These are phyloP conservation scores for Penicillium arizonense DNA, from an alignment of 495 filamentous ascomycete species.

Conservation along the genomic window DNA sequence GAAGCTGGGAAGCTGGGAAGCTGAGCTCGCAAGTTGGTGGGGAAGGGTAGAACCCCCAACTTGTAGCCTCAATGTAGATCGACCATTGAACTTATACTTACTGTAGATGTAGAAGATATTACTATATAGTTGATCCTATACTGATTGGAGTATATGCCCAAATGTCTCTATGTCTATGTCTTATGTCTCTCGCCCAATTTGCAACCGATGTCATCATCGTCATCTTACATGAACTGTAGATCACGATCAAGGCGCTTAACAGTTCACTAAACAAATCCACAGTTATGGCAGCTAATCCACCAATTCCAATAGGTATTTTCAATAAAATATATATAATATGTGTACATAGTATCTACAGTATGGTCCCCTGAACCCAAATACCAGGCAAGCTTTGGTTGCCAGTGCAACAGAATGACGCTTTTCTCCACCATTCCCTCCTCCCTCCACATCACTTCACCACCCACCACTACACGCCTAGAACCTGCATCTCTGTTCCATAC, in stretches of 20 bases:
- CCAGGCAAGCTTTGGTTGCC: conserved; percentile 18
- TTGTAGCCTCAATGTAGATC: conserved; percentile 1
- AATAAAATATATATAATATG: background rate
- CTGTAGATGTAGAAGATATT: background rate
- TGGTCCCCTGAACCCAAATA: conserved; percentile 5
- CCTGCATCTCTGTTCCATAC: background rate
- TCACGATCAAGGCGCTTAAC: background rate
- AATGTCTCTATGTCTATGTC: background rate
- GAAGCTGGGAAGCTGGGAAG: conserved; percentile 3
- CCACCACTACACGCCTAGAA: background rate
- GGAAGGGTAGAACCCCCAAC: conserved; percentile 7
- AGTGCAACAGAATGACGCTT: conserved; percentile 20
- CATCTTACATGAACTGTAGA: conserved; percentile 6
- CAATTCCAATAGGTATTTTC: too few species aligned
- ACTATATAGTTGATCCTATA: background rate
- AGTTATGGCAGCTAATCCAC: too few species aligned
- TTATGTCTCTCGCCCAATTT: background rate
- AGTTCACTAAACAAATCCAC: too few species aligned
- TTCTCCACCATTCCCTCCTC: background rate
- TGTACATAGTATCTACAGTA: background rate
- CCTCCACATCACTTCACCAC: background rate
- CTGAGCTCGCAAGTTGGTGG: conserved; percentile 2
- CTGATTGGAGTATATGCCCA: background rate
- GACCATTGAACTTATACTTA: background rate
- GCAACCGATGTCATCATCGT: conserved; percentile 10